Conservation (phyloP, 78 protist genomes). For the Emiliania huxleyi region DNA sequence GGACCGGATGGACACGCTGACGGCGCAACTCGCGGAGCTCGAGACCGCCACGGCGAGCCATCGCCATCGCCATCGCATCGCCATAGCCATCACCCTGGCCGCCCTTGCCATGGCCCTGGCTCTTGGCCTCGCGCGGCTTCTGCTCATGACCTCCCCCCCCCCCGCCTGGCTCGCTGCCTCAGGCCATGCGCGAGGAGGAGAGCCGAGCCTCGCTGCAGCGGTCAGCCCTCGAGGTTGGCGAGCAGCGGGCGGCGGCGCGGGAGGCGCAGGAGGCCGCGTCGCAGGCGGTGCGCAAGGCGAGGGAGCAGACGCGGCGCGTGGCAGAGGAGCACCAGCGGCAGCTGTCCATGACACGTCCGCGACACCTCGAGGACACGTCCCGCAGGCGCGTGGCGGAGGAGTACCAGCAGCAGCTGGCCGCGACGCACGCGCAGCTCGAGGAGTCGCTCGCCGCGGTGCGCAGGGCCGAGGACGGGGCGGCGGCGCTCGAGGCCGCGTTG, state of each 20-base stretch:
- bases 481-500: neutral
- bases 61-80: too few species aligned
- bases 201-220: neutral
- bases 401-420: neutral
- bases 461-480: neutral
- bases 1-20: neutral
- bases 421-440: neutral
- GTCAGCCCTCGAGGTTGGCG: neutral
- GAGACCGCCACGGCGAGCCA: neutral
- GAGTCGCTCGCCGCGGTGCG: neutral
- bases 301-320: neutral
- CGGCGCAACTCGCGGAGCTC: neutral
- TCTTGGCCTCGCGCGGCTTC: too few species aligned
- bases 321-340: neutral
- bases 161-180: too few species aligned
- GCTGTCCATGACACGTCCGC: too few species aligned
- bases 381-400: neutral
- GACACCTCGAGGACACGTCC: too few species aligned
- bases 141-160: too few species aligned
- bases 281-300: neutral
- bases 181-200: neutral
- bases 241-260: neutral
- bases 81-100: too few species aligned
- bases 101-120: too few species aligned
- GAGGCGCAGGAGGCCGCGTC: neutral